A percentile compares a stretch with the other conserved stretches of the same genome.
Conservation (phyloP, 2,329 filamentous ascomycete species). For the Aspergillus puulaauensis region DNA sequence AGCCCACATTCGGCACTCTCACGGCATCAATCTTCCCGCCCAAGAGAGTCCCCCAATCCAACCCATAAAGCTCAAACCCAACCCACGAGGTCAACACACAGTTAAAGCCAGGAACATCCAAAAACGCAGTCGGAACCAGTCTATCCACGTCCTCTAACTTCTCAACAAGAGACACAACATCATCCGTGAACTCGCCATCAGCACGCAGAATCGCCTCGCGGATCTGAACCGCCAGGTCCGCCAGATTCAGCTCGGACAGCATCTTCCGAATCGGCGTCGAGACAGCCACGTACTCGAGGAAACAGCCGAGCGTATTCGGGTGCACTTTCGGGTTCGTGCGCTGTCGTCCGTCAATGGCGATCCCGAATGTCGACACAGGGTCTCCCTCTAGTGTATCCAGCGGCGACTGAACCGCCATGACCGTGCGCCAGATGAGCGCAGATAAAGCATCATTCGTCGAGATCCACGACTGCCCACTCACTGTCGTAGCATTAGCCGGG, state of each 20-base stretch:
- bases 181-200: constrained; percentile 30
- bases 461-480: constrained; percentile 25
- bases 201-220: constrained; percentile 34
- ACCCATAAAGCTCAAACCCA: constrained; percentile 32
- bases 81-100: constrained; percentile 37
- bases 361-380: constrained; percentile 36
- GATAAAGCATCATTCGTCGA: constrained; percentile 39
- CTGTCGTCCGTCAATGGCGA: constrained; percentile 40
- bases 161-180: constrained; percentile 32
- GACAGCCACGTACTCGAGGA: constrained; percentile 38
- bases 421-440: constrained; percentile 38
- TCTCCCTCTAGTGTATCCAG: constrained; percentile 31
- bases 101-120: constrained; percentile 37
- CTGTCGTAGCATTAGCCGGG: constrained; percentile 26
- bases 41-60: constrained; percentile 34
- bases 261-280: constrained; percentile 25
- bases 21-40: constrained; percentile 31
- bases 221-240: constrained; percentile 35
- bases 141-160: constrained; percentile 32
- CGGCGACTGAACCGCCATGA: constrained; percentile 28
- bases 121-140: constrained; percentile 33
- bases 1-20: constrained; percentile 31
- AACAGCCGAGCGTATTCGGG: constrained; percentile 39
- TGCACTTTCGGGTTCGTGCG: constrained; percentile 37
- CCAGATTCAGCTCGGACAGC: constrained; percentile 28